phyloP scores from a whole-genome alignment of 208 protist genomes.

The Leishmania mexicana region DNA sequence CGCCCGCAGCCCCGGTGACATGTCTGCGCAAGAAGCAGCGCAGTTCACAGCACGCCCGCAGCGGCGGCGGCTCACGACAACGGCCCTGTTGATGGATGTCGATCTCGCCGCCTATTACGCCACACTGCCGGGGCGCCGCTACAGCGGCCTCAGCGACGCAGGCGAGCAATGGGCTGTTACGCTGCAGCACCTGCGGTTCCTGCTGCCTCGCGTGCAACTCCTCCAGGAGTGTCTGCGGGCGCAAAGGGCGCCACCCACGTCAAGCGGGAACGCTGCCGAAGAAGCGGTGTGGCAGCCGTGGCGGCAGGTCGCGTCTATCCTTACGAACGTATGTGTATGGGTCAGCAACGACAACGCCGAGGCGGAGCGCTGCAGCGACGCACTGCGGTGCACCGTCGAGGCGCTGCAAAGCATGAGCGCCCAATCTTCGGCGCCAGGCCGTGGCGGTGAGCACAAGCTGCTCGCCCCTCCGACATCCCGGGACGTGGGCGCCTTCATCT shows the following conservation, averaged over 20 bases:
- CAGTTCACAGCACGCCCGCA: no score
- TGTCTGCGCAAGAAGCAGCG: neutral
- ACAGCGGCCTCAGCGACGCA: conserved; percentile 33
- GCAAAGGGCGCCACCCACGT: neutral
- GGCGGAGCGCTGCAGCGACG: conserved; percentile 54
- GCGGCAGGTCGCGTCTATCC: conserved; percentile 24
- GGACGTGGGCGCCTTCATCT: conserved; percentile 19
- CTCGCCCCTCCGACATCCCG: conserved; percentile 1
- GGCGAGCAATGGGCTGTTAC: conserved; percentile 47
- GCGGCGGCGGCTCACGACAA: conserved; percentile 4
- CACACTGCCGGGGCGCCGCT: conserved; percentile 50
- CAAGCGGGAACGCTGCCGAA: no score
- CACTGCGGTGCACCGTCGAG: conserved; percentile 28
- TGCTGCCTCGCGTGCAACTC: conserved; percentile 15
- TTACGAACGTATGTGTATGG: conserved; percentile 83
- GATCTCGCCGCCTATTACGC: conserved; percentile 58
- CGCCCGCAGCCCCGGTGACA: neutral
- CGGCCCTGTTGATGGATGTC: conserved; percentile 50
- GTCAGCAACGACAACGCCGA: conserved; percentile 76
- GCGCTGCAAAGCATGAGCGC: neutral
- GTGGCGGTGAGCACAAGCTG: neutral
- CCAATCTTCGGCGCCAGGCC: conserved; percentile 9
- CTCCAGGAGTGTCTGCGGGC: conserved; percentile 19
- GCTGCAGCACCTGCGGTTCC: conserved; percentile 43
- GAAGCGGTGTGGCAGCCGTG: conserved; percentile 15